Base-by-base conservation (phyloP, 139 green algal species). In the Yamagishiella unicocca region DNA sequence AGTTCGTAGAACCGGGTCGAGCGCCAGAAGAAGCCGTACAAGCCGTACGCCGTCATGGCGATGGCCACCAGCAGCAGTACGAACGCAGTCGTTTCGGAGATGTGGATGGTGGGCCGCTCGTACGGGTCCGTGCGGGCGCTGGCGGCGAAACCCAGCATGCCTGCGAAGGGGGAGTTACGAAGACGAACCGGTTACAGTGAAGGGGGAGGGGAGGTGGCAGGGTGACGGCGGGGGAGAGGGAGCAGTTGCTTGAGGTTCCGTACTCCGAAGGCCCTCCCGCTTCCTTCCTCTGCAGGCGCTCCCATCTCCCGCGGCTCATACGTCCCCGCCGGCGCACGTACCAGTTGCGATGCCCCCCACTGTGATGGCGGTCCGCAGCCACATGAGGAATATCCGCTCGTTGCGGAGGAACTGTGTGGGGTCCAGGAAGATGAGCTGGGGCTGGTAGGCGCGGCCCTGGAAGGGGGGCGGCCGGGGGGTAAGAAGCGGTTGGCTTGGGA, bases 61-160 rank as follows among this genome's bases (percentile, higher is more conserved):
- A 90, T 88, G 40, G 87, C 79, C 53, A 55, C 42, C 6, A 17
- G 22, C 54, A 90, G 61, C 9, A 90, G 79, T 54, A 87, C 55
- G 43, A 90, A 83, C 27, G 87, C 37, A 1, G 87, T 90, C 35
- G 66, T 67, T 67, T 90, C 87, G 46, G 40, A 54, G 68, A 90
- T 90, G 87, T 90, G 80, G 71, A 90, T 83, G 54, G 87, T 88
- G 53, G 87, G 87, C 22, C 21, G 22, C 70, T 90, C 70, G 24
- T 29, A 38, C 27, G 79, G 79, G 71, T 87, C 87, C 31, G 68
- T 83, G 58, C 35, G 27, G 19, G 87, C 79, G 4, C 27, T 85
- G 71, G 87, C 67, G 54, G 87, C 71, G 70, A 90, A 90, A 53
- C 87, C 87, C 42, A 90, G 70, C 76, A 83, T 83, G 76, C 53